Evolutionary conservation across 345 rosid species (phyloP), one percentile per base, ranked within the genome.

Genomic region (Acer negundo): DNA sequence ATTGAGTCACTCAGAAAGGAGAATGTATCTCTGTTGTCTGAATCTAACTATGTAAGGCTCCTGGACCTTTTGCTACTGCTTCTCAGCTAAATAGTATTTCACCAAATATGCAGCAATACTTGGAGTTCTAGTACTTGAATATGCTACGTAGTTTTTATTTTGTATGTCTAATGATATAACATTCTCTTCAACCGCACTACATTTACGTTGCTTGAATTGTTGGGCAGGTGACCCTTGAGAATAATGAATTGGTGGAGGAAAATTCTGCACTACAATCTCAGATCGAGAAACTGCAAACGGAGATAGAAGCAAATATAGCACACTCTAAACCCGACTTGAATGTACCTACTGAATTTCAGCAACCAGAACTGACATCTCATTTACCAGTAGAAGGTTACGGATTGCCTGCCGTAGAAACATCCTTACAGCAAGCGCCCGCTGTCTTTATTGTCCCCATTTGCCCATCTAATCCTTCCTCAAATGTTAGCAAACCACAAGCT

Each of bases 401-500:
- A 16, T 80, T 38, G 31, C 78, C 76, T 72, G 74, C 79, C 42
- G 70, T 40, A 17, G 91, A 87, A 74, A 65, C 87, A 59, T 24
- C 88, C 2, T 47, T 89, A 82, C 91, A 80, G 66, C 92, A 82
- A 77, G 58, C 89, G 0, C 80, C 91, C 0, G 83, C 97, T 1
- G 89, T 96, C 71, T 62, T 91, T 70, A 89, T 96, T 11, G 88
- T 96, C 53, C 99, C 98, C 5, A 6, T 90, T 28, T 86, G 44
- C 72, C 82, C 94, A 17, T 24, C 75, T 22, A 69, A 79, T 56
- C 70, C 84, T 2, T 47, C 83, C 70, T 75, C 87, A 35, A 65
- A 84, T 44, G 89, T 96, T 74, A 89, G 97, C 78, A 96, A 94
- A 78, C 99, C 99, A 0, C 94, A 92, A 75, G 92, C 99, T 12